Base-by-base conservation (phyloP, 305 asterid genomes). In the Fraxinus floribunda region DNA sequence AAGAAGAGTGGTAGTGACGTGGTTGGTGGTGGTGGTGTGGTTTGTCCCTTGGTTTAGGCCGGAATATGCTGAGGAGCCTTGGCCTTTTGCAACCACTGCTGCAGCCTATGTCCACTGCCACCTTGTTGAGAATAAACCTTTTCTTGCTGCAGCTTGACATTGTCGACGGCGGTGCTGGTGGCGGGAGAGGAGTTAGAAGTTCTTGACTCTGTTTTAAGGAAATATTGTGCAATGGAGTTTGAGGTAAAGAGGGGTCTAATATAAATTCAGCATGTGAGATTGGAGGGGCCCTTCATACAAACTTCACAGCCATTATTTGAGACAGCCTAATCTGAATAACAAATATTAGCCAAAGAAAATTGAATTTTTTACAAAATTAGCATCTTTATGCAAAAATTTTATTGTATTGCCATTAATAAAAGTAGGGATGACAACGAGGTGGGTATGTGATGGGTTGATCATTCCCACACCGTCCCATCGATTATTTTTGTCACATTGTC, bases 101-200 rank as follows among this genome's bases (percentile, higher is more conserved):
- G 89, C 92, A 89, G 78, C 92, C 89, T 0, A 89, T 75, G 70
- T 84, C 80, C 8, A 87, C 87, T 1, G 89, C 18, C 18, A 84
- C 85, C 1, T 78, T 84, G 85, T 73, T 84, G 32, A 84, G 85
- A 44, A 81, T 82, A 4, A 86, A 49, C 81, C 77, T 83, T 76
- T 70, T 89, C 79, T 84, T 87, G 79, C 32, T 55, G 66, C 24
- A n/a, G 46, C 79, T 81, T 38, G 92, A 84, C 92, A 86, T 87
- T 80, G 84, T 71, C 44, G 13, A 60, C 0, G 78, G 30, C 22
- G 22, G 24, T 3, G 60, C 6, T 4, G 66, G 66, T 1, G 66
- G 66, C 16, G 66, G 24, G 0, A 6, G 83, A 75, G 55, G 2
- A 46, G 4, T 32, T n/a, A 5, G 66, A 55, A 16, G 10, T 10